Conservation (phyloP, 768 basidiomycete genomes). For the Mycena maculata region DNA sequence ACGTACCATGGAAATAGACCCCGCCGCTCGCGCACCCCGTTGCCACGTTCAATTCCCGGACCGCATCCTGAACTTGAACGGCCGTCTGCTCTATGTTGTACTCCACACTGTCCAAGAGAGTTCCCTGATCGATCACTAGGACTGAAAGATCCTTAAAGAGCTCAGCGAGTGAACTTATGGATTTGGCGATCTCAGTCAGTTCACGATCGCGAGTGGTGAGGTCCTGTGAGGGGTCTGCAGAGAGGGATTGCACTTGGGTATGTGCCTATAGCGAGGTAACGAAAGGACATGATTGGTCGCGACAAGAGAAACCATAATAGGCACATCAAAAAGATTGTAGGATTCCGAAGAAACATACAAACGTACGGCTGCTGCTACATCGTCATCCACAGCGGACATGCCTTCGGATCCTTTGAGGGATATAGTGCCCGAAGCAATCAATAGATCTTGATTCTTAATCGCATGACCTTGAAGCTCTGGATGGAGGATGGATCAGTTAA, state of each 20-base stretch:
- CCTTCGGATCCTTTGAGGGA: conserved; percentile 86
- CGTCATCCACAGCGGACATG: conserved; percentile 89
- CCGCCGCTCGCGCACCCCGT: conserved; percentile 71
- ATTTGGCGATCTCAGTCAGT: conserved; percentile 89
- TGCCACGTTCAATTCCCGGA: conserved; percentile 84
- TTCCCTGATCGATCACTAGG: conserved; percentile 98
- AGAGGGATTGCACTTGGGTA: conserved; percentile 50
- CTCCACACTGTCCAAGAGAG: conserved; percentile 94
- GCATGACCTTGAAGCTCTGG: conserved; percentile 96
- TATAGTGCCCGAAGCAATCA: conserved; percentile 89
- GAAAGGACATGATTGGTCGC: not conserved
- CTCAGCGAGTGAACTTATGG: conserved; percentile 91
- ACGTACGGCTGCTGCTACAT: conserved; percentile 87
- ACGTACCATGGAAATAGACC: conserved; percentile 4
- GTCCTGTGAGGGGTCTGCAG: conserved; percentile 52
- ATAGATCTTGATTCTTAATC: conserved; percentile 95
- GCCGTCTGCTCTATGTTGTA: conserved; percentile 97
- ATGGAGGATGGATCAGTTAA: conserved; percentile 3
- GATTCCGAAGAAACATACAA: conserved; percentile 33
- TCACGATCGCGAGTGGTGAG: conserved; percentile 69
- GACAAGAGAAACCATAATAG: conserved; percentile 16
- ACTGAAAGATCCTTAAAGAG: conserved; percentile 95
- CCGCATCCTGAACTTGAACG: conserved; percentile 83
- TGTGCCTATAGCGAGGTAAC: conserved; percentile 37
- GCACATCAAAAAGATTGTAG: conserved; percentile 21